A percentile compares a stretch with the other conserved stretches of the same genome.
Conservation (phyloP, 495 filamentous ascomycete species). For the Penicillium dipodomyicola region DNA sequence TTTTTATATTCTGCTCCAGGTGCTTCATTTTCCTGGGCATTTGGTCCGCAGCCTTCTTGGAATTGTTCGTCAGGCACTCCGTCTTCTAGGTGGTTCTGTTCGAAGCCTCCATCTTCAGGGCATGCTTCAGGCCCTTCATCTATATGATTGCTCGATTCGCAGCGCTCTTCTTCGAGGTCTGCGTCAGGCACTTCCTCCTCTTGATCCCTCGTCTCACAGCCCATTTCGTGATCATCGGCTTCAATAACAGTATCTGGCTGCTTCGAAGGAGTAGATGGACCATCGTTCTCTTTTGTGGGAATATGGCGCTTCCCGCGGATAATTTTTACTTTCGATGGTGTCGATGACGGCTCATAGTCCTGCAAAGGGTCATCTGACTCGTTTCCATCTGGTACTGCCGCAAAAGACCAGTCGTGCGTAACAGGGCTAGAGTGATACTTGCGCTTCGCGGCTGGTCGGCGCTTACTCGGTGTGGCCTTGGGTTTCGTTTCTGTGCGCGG, state of each 20-base stretch:
- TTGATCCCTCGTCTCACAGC: background rate
- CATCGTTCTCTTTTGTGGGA: background rate
- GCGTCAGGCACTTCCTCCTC: background rate
- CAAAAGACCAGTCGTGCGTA: constrained; percentile 47
- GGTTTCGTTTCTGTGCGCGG: constrained; percentile 27
- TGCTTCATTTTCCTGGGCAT: background rate
- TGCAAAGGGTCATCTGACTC: constrained; percentile 51
- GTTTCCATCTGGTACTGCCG: constrained; percentile 34
- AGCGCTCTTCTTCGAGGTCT: background rate
- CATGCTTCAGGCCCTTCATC: background rate
- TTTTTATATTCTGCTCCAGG: background rate
- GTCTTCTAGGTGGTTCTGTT: background rate
- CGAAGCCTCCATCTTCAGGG: no score
- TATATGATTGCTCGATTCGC: background rate
- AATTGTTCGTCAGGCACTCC: background rate
- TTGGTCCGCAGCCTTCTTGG: background rate
- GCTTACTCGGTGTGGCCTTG: constrained; percentile 23
- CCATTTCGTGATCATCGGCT: background rate
- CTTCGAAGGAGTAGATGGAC: constrained; percentile 2
- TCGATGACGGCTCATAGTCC: constrained; percentile 38
- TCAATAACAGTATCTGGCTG: background rate
- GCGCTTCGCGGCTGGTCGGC: constrained; percentile 25
- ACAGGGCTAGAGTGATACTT: constrained; percentile 38
- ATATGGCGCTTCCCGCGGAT: constrained; percentile 26
- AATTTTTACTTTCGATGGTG: constrained; percentile 22